phyloP scores from a whole-genome alignment of 805 yeast species.

The Cyberlindnera petersonii region DNA sequence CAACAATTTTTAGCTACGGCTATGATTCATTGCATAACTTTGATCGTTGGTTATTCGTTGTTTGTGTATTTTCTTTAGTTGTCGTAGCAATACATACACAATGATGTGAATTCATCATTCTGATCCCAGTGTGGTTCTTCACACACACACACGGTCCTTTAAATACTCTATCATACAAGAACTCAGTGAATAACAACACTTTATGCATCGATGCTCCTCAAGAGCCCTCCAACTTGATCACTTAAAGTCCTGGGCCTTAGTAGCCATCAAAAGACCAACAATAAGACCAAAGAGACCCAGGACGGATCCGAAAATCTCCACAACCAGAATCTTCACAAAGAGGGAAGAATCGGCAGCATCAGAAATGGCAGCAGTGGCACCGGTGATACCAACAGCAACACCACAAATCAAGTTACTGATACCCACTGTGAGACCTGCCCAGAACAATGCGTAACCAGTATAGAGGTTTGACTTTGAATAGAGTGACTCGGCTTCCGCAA shows the following conservation, averaged over 20 bases:
- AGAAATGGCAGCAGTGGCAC: slow-evolving; percentile 96
- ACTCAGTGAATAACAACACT: too few species aligned
- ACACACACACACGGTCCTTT: too few species aligned
- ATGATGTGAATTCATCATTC: too few species aligned
- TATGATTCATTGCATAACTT: too few species aligned
- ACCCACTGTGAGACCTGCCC: slow-evolving; percentile 99
- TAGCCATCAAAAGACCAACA: slow-evolving; percentile 96
- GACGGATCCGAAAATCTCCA: slow-evolving; percentile 96
- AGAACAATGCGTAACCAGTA: slow-evolving; percentile 92
- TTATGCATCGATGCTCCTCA: too few species aligned
- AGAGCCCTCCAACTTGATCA: too few species aligned
- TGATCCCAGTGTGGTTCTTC: too few species aligned
- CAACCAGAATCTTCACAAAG: slow-evolving; percentile 92
- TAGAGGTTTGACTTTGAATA: slow-evolving; percentile 81
- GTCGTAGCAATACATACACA: too few species aligned
- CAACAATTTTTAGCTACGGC: too few species aligned
- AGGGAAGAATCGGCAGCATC: slow-evolving; percentile 96
- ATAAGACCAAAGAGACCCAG: slow-evolving; percentile 93
- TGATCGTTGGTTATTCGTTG: too few species aligned
- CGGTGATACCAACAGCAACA: slow-evolving; percentile 94
- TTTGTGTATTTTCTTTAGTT: too few species aligned
- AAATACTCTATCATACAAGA: too few species aligned
- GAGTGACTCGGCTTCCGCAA: slow-evolving; percentile 55
- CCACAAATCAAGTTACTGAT: slow-evolving; percentile 92
- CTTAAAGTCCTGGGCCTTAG: slow-evolving; percentile 84